Base-by-base conservation (phyloP, 2,329 filamentous ascomycete species). In the Colletotrichum ledebouriae region DNA sequence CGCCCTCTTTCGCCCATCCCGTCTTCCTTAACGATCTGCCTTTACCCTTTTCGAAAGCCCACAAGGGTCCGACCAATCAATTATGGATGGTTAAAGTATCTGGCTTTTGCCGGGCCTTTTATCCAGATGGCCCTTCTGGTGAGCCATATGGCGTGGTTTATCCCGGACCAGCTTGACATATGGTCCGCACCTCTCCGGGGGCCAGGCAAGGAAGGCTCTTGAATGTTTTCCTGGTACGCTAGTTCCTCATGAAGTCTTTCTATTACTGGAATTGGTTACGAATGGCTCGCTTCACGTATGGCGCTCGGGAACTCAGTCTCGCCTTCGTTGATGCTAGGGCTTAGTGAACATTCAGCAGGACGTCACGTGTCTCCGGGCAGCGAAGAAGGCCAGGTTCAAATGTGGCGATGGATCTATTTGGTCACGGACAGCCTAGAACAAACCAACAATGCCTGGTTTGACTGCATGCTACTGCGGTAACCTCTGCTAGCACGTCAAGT, bases 101-200 rank as follows among this genome's bases (percentile, higher is more conserved):
- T 52, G 47, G 60, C 70, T 76, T 76, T 74, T 75, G n/a, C 73
- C 75, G 71, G 64, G 60, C 52, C 11, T 25, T 74, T 72, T 58
- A 71, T 49, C 71, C 73, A 71, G 69, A 70, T 65, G 65, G 65
- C 47, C 70, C 72, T 71, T 70, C 49, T 70, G 41, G 3, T 73
- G 67, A 75, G 57, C 57, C 57, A 67, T 63, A 63, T 69, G 66
- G 20, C 37, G 25, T 47, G 39, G 15, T 52, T 20, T 52, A 29
- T 37, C 61, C 37, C 17, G 33, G 47, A 46, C 34, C 55, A 59
- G 53, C 46, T 58, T 55, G 29, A 41, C 53, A 42, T 33, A 25
- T 53, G 22, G 60, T 50, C 41, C 61, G 42, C 55, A 60, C 20
- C 42, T 60, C 34, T 49, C 61, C 55, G 17, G 47, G 10, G 34